Conservation (phyloP, 805 yeast genomes). For the Scheffersomyces amazonensis region DNA sequence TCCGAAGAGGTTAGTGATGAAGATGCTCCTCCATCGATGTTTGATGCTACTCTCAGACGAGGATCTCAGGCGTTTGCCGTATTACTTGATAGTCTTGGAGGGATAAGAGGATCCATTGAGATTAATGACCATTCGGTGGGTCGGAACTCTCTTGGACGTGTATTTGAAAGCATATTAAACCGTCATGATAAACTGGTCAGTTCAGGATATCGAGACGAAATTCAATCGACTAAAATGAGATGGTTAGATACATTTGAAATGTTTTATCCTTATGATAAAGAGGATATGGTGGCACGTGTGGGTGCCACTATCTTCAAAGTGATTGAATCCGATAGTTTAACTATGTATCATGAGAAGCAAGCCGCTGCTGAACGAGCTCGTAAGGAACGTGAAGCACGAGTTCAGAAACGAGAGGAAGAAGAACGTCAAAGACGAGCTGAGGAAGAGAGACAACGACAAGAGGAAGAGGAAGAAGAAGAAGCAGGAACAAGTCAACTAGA, state of each 20-base stretch:
- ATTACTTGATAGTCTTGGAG: slow-evolving; percentile 10
- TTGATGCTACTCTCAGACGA: slow-evolving; percentile 4
- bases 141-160: slow-evolving; percentile 18
- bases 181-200: background rate
- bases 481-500: slow-evolving; percentile 15
- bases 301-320: slow-evolving; percentile 41
- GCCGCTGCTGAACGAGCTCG: slow-evolving; percentile 23
- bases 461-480: slow-evolving; percentile 14
- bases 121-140: slow-evolving; percentile 9
- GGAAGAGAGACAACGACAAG: slow-evolving; percentile 19
- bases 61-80: slow-evolving; percentile 9
- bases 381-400: slow-evolving; percentile 26
- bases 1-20: slow-evolving; percentile 6
- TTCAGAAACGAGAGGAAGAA: slow-evolving; percentile 28
- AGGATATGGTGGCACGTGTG: slow-evolving; percentile 17
- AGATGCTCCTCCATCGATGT: background rate
- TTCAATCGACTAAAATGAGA: slow-evolving; percentile 54
- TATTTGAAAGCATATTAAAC: slow-evolving; percentile 18
- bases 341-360: slow-evolving; percentile 24
- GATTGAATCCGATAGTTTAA: slow-evolving; percentile 49
- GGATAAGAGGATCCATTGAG: slow-evolving; percentile 22
- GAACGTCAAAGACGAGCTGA: slow-evolving; percentile 23
- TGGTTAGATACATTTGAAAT: slow-evolving; percentile 61
- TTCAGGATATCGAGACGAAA: background rate
- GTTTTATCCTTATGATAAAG: slow-evolving; percentile 43